Base-by-base conservation (phyloP, 2,329 filamentous ascomycete species). In the Fusarium albosuccineum region DNA sequence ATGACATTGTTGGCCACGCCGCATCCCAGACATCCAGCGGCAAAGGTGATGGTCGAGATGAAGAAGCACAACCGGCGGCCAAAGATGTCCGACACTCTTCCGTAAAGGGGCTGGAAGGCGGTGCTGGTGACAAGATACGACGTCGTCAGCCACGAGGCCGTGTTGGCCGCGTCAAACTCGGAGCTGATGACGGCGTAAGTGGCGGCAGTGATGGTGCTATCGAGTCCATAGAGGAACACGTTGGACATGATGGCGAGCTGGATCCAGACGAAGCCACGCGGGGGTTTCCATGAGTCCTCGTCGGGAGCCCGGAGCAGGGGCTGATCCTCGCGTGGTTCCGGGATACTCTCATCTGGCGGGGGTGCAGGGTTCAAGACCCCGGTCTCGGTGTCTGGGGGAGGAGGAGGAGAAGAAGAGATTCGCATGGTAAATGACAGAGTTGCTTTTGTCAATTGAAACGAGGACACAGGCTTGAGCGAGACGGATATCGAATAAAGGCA, bases 171-270 rank as follows among this genome's bases (percentile, higher is more conserved):
- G 65, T 87, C 82, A 73, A 93, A 93, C 68, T 92, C 86, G n/a
- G 90, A 92, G 45, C 89, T 91, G 67, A 93, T 92, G 54, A 91
- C 87, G 3, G 89, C 89, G 73, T 93, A 91, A 2, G 88, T 91
- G 2, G 91, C 88, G 0, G 90, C 91, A 74, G 91, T 93, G 57
- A 93, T 84, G 0, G 91, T 93, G 4, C 88, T 86, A 74, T 93
- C 91, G 68, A 93, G 92, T 3, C 87, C 87, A 27, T 85, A 86
- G 9, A 91, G 81, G 60, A 91, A 90, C 7, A 90, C 87, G 63
- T 90, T 90, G 42, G 84, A 82, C 80, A 89, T 88, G 69, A 90
- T 88, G 30, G 87, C 86, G 8, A 86, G 74, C 76, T 89, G 82
- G 50, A 89, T 87, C 83, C 83, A 86, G 37, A 82, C 13, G 64